Evolutionary conservation across 495 filamentous ascomycete species (phyloP).

Genomic region (Tuber indicum): DNA sequence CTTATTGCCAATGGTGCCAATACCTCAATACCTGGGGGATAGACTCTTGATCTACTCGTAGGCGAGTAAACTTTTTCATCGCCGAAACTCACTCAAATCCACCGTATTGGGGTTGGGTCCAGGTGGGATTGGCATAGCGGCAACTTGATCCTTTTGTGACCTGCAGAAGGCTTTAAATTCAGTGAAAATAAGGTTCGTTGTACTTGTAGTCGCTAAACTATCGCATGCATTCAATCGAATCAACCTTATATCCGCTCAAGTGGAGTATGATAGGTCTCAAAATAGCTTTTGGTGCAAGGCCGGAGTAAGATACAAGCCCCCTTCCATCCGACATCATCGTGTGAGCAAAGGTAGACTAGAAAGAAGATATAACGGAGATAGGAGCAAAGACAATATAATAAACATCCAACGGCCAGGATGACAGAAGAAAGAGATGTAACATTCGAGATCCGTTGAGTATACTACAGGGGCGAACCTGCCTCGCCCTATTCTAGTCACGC

Average conservation of each 20-base stretch:
- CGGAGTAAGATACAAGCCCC: not conserved
- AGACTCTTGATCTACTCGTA: no score
- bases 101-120: not conserved
- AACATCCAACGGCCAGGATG: slow-evolving; percentile 7
- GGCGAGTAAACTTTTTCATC: not conserved
- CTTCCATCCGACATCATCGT: not conserved
- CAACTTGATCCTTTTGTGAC: not conserved
- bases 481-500: slow-evolving; percentile 1
- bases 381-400: slow-evolving; percentile 12
- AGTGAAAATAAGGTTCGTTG: not conserved
- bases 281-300: not conserved
- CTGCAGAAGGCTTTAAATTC: not conserved
- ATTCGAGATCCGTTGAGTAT: slow-evolving; percentile 24
- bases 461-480: slow-evolving; percentile 29
- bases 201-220: not conserved
- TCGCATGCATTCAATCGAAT: not conserved
- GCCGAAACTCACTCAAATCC: not conserved
- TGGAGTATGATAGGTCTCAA: not conserved
- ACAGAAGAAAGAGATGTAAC: slow-evolving; percentile 5
- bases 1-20: no score
- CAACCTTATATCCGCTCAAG: not conserved
- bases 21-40: no score
- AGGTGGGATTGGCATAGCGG: not conserved
- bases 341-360: not conserved
- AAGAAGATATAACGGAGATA: slow-evolving; percentile 21